A percentile compares a stretch with the other conserved stretches of the same genome.
Conservation (phyloP, 2,329 filamentous ascomycete genomes). For the Talaromyces rugulosus region DNA sequence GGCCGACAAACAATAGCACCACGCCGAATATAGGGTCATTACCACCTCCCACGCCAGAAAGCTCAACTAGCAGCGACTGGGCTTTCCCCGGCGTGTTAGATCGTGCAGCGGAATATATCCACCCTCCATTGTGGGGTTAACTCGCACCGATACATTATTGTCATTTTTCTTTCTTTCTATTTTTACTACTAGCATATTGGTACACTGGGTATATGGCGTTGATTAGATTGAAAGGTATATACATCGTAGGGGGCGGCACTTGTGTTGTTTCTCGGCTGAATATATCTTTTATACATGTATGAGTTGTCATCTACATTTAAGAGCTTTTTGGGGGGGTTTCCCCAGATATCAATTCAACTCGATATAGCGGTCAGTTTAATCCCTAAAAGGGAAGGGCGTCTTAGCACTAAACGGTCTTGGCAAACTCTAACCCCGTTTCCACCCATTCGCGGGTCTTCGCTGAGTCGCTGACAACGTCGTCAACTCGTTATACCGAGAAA, state of each 20-base stretch:
- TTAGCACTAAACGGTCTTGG: neutral
- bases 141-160: neutral
- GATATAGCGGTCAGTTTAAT: neutral
- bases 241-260: neutral
- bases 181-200: neutral
- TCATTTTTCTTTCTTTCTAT: neutral
- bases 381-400: neutral
- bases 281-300: too few relatives aligned
- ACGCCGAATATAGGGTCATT: constrained; percentile 34
- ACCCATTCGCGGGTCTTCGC: neutral
- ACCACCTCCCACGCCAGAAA: constrained; percentile 45
- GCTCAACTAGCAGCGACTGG: constrained; percentile 45
- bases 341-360: neutral
- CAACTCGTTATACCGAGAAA: neutral
- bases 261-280: neutral
- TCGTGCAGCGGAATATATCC: constrained; percentile 45
- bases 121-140: constrained; percentile 42
- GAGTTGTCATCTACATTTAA: too few relatives aligned
- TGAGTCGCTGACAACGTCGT: neutral
- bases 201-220: neutral
- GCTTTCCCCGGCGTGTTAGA: constrained; percentile 43
- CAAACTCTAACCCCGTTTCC: neutral
- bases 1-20: constrained; percentile 4
- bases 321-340: too few relatives aligned
- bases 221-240: neutral